Conservation (phyloP, 768 basidiomycete genomes). For the Tulasnella sp. region DNA sequence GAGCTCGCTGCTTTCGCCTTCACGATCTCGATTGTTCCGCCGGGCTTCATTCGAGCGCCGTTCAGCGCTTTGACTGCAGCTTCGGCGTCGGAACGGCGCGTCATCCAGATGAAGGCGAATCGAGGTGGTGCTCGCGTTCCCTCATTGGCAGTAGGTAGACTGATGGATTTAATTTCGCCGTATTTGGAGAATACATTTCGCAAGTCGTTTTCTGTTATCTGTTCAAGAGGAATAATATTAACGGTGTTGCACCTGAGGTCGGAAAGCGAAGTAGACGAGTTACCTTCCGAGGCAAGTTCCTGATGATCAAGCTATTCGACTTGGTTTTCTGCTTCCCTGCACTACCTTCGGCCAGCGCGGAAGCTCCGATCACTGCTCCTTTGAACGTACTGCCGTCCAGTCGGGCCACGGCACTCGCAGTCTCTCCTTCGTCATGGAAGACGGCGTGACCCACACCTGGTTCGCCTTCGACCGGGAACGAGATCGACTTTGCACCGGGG, state of each 20-base stretch:
- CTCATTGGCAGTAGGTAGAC: conserved; percentile 53
- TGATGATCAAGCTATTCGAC: conserved; percentile 79
- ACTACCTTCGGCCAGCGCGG: conserved; percentile 82
- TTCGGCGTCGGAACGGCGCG: conserved; percentile 80
- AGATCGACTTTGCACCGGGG: conserved; percentile 68
- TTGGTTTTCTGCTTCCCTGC: conserved; percentile 40
- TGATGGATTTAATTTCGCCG: conserved; percentile 81
- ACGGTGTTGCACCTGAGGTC: not conserved
- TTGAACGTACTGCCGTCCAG: conserved; percentile 94
- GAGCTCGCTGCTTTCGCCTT: conserved; percentile 32
- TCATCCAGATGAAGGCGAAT: conserved; percentile 95
- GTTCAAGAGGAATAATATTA: conserved; percentile 29
- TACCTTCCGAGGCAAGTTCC: conserved; percentile 75
- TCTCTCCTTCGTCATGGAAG: conserved; percentile 63
- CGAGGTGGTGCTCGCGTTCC: conserved; percentile 44
- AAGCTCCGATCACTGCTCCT: conserved; percentile 77
- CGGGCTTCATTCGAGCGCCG: conserved; percentile 63
- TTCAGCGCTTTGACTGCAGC: conserved; percentile 75
- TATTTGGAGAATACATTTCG: conserved; percentile 81
- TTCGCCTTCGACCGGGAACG: conserved; percentile 55
- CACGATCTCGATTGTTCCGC: conserved; percentile 34
- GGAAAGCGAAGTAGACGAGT: conserved; percentile 28
- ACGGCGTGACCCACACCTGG: conserved; percentile 61
- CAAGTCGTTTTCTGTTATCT: conserved; percentile 79
- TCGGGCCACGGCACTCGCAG: conserved; percentile 67